Evolutionary conservation across 371 early-diverging fungal species (phyloP), one percentile per base, ranked within the genome.

Genomic region (Lichtheimia corymbifera): DNA sequence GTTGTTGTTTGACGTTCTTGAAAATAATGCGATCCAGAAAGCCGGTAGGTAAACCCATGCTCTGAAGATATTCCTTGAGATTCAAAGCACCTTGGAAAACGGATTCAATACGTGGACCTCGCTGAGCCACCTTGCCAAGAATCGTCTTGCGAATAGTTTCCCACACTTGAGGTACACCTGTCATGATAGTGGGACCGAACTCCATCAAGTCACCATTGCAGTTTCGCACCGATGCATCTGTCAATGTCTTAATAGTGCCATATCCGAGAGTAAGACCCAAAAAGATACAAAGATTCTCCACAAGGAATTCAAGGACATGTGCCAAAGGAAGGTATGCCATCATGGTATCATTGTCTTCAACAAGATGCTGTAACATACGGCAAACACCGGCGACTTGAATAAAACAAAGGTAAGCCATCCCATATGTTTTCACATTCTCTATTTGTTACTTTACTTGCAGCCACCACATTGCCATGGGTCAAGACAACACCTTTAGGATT

Each of bases 281-380:
- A 63, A 80, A 85, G 28, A 94, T 62, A 65, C 80, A 74, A 22
- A 86, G 73, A 44, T 78, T 72, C 66, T 93, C 90, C 51, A 92
- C 92, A 24, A 88, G 65, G 73, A 91, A 85, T 64, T 93, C 93
- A 61, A 91, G 79, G 12, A 90, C 89, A 79, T 98, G 97, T 28
- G 96, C 94, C 17, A 95, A 77, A 7, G 98, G 99, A 54, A 99
- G 83, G 74, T 95, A 97, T n/a, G 94, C 93, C 53, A 97, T 80
- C 74, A 96, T 79, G 6, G 76, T 68, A 64, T 89, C 90, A 28
- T 80, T 75, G 41, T 59, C 68, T 24, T 64, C 67, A 17, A 76
- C 28, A 12, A 77, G 30, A 58, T 71, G 67, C 44, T 70, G 71
- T 66, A 82, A 63, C 63, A 81, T 59, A 64, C 68, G 63, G 63